Conservation (phyloP, 768 basidiomycete genomes). For the Suillus lakei region DNA sequence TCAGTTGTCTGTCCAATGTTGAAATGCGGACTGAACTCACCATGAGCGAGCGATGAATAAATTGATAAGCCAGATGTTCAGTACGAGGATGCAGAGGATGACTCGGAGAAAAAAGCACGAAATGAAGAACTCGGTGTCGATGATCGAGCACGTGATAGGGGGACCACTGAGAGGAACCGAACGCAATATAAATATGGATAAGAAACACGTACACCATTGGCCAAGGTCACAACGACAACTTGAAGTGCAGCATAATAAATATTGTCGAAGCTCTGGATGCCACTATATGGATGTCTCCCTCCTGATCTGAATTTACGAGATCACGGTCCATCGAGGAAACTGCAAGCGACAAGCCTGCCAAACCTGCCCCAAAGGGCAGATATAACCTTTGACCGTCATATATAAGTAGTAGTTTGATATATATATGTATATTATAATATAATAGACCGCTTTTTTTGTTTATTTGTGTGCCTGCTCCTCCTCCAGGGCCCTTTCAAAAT, state of each 20-base stretch:
- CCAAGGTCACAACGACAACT: constrained; percentile 81
- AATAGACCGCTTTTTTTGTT: no score
- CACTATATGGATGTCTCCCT: constrained; percentile 61
- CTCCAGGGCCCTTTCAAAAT: no score
- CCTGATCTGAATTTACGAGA: constrained; percentile 40
- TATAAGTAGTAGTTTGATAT: no score
- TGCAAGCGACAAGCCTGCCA: constrained; percentile 60
- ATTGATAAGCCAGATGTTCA: constrained; percentile 96
- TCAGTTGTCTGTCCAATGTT: constrained; percentile 7
- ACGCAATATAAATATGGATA: neutral
- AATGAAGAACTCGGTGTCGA: constrained; percentile 89
- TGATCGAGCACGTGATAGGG: constrained; percentile 85
- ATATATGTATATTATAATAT: no score
- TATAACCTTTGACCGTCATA: constrained; percentile 82
- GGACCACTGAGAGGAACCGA: constrained; percentile 58
- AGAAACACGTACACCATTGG: constrained; percentile 63
- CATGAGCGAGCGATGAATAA: constrained; percentile 86
- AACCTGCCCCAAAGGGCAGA: constrained; percentile 85
- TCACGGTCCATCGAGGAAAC: neutral
- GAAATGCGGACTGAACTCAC: constrained; percentile 44
- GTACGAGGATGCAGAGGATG: constrained; percentile 78
- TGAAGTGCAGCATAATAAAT: constrained; percentile 83
- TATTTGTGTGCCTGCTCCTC: no score
- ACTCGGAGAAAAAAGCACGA: constrained; percentile 90
- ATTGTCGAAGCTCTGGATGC: constrained; percentile 86